Conservation (phyloP, 1,284 basidiomycete genomes). For the Microbotryomycetes sp. region DNA sequence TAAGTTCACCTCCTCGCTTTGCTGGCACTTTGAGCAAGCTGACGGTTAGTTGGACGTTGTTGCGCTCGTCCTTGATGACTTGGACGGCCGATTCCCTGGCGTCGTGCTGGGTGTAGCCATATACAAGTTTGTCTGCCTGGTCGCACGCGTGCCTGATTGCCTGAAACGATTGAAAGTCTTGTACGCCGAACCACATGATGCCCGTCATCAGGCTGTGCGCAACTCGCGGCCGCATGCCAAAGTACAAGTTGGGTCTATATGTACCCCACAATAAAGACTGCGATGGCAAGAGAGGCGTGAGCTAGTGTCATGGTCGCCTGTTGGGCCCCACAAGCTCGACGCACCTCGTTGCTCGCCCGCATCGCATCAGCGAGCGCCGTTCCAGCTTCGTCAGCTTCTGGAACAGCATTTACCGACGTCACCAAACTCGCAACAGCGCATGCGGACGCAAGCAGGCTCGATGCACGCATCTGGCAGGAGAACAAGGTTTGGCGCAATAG, state of each 20-base stretch:
- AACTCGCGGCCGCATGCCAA: slow-evolving; percentile 74
- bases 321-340: neutral
- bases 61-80: slow-evolving; percentile 66
- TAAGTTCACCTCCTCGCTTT: neutral
- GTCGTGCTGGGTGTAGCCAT: slow-evolving; percentile 84
- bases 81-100: slow-evolving; percentile 75
- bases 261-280: slow-evolving; percentile 74
- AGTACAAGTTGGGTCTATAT: slow-evolving; percentile 86
- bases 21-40: slow-evolving; percentile 74
- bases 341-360: neutral
- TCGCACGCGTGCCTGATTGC: slow-evolving; percentile 71
- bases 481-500: too few relatives aligned
- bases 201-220: slow-evolving; percentile 84
- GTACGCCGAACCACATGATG: slow-evolving; percentile 82
- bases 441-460: too few relatives aligned
- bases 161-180: slow-evolving; percentile 54
- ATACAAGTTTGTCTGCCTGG: slow-evolving; percentile 71
- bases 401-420: too few relatives aligned
- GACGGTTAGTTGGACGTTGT: slow-evolving; percentile 78
- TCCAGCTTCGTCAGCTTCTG: too few relatives aligned
- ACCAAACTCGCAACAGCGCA: too few relatives aligned
- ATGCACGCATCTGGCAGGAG: too few relatives aligned
- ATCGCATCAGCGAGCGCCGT: neutral
- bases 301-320: neutral
- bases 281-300: neutral